Evolutionary conservation across 352 stramenopile species (phyloP), one percentile per base, ranked within the genome.

Genomic region (Hyaloperonospora arabidopsidis): DNA sequence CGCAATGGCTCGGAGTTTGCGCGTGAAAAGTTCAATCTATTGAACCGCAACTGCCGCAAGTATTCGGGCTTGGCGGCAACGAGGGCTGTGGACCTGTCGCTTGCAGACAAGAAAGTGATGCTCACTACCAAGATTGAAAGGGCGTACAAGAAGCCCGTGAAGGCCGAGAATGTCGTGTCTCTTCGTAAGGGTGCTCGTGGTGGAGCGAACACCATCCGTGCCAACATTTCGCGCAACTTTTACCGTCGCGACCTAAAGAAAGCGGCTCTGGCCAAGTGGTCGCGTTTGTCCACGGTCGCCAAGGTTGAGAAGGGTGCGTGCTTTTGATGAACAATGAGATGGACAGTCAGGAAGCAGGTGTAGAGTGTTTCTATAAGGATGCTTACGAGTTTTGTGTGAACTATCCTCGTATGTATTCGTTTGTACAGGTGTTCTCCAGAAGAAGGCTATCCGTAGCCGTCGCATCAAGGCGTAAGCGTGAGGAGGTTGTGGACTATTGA

Each of bases 21-120:
- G 51, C 73, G 85, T 46, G 95, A 98, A 74, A 91, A 89, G 73
- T 96, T 95, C 67, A 99, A 99, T 85, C 67, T 98, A 61, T 81
- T 87, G 70, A 97, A 92, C 72, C 66, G 86, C 55, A 98, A 97
- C 72, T 93, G 74, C 64, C 94, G 89, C 87, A 98, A 98, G 87
- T 98, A 97, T 76, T 98, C 89, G 53, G 95, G 91, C 57, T 45
- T 99, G 55, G 92, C 94, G 55, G 95, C 95, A 66, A 68, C 61
- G 60, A 98, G 98, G 81, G 87, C 84, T 22, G 84, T 96, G 45
- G 89, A 96, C 72, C 83, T 98, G 45, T 79, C 78, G 63, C 54
- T 93, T 29, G 67, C 68, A n/a, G 79, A 94, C 73, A 90, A 89
- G 76, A 93, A 93, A 79, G 61, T 93, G 53, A 80, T 74, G 38